Base-by-base conservation (phyloP, 2,329 filamentous ascomycete genomes). In the Epichloe scottii region DNA sequence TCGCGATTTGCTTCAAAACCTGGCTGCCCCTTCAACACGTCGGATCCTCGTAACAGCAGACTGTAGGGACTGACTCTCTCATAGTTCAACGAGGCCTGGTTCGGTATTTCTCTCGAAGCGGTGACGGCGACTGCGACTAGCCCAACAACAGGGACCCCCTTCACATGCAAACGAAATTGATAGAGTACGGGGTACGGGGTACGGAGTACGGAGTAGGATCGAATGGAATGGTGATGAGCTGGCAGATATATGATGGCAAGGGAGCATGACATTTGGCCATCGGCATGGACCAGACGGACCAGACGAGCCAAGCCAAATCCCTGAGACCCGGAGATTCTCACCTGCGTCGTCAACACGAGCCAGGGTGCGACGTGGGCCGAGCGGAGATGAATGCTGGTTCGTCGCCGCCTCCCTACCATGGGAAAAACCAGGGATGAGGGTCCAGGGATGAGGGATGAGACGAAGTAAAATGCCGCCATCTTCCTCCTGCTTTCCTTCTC, bases 1-100 rank as follows among this genome's bases (percentile, higher is more conserved):
- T 56, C 4, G 17, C 46, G 41, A 10, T 30, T 19, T 26, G 37
- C 17, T 47, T 47, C 26, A 30, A 12, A 35, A 38, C 46, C 23
- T 39, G 37, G 15, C 23, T 35, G 48, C 42, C 54, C 38, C 19
- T 49, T 40, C 48, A 44, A 46, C 34, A n/a, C 50, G 51, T 48
- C 33, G 35, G 37, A 30, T 48, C 44, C 46, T 52, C 52, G 38
- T 38, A 48, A 15, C 43, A 46, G 19, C 23, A 30, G 7, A 37
- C 14, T 15, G 51, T 11, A 33, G 49, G 40, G 40, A 15, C 38
- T 53, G 40, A 15, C 38, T 53, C 46, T 52, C 54, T 48, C 54
- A 56, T 56, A 23, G 53, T 56, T 53, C 46, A 49, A 19, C 46
- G 35, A 23, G 5, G 33, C 23, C 12, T 21, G 17, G 21, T 4